phyloP scores from a whole-genome alignment of 2,329 filamentous ascomycete species.

The Coniochaeta sp. region DNA sequence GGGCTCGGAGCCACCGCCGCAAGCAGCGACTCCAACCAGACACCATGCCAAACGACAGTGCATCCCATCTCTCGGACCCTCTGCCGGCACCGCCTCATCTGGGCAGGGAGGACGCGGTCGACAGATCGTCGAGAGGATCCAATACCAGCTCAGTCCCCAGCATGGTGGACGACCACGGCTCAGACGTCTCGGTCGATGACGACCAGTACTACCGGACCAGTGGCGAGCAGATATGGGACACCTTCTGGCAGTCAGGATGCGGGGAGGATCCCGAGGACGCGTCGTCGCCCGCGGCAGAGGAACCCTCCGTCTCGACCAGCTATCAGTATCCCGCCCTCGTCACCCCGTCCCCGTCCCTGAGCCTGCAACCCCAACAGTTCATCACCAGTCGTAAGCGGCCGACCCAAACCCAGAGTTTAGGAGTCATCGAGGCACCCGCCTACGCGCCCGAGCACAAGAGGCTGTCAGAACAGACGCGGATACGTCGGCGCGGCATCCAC shows the following conservation, averaged over 20 bases:
- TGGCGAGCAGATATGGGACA: constrained; percentile 42
- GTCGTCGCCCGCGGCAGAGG: too few relatives aligned
- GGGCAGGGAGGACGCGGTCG: constrained; percentile 14
- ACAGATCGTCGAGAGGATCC: constrained; percentile 37
- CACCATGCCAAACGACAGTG: background rate
- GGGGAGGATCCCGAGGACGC: too few relatives aligned
- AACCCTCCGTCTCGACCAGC: constrained; percentile 9
- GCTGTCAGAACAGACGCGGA: background rate
- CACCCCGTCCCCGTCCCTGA: constrained; percentile 5
- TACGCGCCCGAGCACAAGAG: background rate
- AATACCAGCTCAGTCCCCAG: constrained; percentile 38
- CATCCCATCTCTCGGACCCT: background rate
- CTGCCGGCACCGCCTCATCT: background rate
- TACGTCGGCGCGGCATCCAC: background rate
- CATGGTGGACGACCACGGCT: constrained; percentile 45
- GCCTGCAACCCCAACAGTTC: constrained; percentile 1
- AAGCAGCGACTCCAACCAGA: background rate
- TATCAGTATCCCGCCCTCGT: constrained; percentile 11
- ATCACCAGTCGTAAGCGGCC: background rate
- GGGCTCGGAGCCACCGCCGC: background rate
- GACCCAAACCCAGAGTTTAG: background rate
- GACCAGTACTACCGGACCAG: constrained; percentile 41
- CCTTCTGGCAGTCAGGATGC: constrained; percentile 32
- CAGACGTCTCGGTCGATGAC: constrained; percentile 42
- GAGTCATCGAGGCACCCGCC: background rate